Percentiles rank a stretch among this genome's conserved stretches.
These are phyloP conservation scores for Fraxinus sp. DNA, from an alignment of 305 asterid species.

Conservation along the genomic window DNA sequence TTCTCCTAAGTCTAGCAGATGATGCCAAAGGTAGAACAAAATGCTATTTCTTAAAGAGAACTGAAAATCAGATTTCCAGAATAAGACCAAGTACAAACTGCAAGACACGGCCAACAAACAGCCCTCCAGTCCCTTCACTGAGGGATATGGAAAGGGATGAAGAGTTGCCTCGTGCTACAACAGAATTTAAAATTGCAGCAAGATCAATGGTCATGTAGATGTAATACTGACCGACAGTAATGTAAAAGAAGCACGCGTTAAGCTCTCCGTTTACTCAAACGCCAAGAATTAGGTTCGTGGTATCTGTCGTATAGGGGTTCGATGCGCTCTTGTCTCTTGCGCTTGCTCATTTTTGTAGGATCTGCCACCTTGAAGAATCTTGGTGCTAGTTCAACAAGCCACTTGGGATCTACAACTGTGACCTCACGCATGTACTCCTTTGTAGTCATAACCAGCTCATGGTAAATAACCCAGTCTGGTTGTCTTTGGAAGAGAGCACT, in stretches of 20 bases:
- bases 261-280: constrained; percentile 87
- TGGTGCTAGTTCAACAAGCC: constrained; percentile 90
- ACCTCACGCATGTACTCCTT: constrained; percentile 92
- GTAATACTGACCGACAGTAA: constrained; percentile 23
- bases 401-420: constrained; percentile 75
- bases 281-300: constrained; percentile 92
- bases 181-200: neutral
- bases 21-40: neutral
- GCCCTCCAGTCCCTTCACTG: neutral
- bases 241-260: constrained; percentile 24
- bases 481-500: constrained; percentile 84
- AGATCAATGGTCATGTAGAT: neutral
- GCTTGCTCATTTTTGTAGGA: constrained; percentile 88
- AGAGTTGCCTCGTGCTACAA: constrained; percentile 7
- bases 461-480: constrained; percentile 90
- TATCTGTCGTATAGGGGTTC: constrained; percentile 87
- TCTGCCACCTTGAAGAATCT: constrained; percentile 79
- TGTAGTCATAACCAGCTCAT: constrained; percentile 82
- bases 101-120: constrained; percentile 4
- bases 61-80: neutral
- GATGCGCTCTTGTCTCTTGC: constrained; percentile 85
- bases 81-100: neutral
- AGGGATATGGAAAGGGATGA: neutral
- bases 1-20: neutral
- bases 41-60: neutral